phyloP scores from a whole-genome alignment of 169 alveolate genomes.

The Plasmodium gallinaceum region DNA sequence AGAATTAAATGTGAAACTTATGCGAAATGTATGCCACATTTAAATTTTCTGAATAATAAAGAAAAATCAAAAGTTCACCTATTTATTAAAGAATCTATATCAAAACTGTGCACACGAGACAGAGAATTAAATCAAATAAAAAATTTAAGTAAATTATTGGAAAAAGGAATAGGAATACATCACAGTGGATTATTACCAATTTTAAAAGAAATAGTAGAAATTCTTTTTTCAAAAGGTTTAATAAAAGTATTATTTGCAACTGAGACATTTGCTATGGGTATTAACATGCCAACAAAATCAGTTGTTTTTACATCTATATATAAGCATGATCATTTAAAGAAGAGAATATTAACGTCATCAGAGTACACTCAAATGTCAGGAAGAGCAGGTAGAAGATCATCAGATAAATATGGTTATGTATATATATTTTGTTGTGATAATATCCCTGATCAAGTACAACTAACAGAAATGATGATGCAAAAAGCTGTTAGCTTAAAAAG shows the following conservation, averaged over 20 bases:
- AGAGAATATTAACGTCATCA: slow-evolving; percentile 93
- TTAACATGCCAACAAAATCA: slow-evolving; percentile 99
- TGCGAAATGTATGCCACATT: slow-evolving; percentile 90
- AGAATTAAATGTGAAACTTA: slow-evolving; percentile 93
- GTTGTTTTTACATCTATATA: slow-evolving; percentile 95
- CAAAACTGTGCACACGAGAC: slow-evolving; percentile 89
- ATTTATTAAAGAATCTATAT: slow-evolving; percentile 90
- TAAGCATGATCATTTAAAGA: slow-evolving; percentile 94
- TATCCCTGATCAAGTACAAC: slow-evolving; percentile 90
- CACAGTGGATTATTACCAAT: slow-evolving; percentile 99
- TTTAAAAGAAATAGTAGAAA: slow-evolving; percentile 98
- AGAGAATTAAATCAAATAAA: slow-evolving; percentile 92
- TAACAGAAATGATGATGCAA: slow-evolving; percentile 90
- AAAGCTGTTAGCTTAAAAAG: slow-evolving; percentile 90
- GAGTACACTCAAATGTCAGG: slow-evolving; percentile 99
- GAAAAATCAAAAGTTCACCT: slow-evolving; percentile 90
- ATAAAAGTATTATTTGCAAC: slow-evolving; percentile 98
- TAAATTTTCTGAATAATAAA: slow-evolving; percentile 86
- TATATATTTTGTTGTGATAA: slow-evolving; percentile 91
- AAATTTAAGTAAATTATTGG: slow-evolving; percentile 87
- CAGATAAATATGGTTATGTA: slow-evolving; percentile 96
- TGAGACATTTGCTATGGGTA: slow-evolving; percentile 99
- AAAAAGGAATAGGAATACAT: slow-evolving; percentile 98
- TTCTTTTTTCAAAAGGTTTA: slow-evolving; percentile 96
- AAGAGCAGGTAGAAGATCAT: slow-evolving; percentile 99